Evolutionary conservation across 1,139 yeast genomes (phyloP), one percentile per base, ranked within the genome.

Genomic region (Entelexis sorbosivorans): DNA sequence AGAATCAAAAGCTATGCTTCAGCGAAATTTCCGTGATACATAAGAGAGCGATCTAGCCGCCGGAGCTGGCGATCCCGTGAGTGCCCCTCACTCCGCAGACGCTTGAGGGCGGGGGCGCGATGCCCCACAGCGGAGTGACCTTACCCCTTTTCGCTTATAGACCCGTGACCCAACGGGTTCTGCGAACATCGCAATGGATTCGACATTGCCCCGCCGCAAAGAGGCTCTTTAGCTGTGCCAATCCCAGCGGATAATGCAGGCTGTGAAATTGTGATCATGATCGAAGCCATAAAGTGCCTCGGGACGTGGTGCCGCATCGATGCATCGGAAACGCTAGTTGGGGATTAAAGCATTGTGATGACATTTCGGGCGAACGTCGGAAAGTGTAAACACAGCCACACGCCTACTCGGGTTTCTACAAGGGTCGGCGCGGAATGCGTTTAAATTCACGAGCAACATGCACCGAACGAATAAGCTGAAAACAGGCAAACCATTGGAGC

Each of bases 81-180:
- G 42, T 38, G 42, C 42, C 42, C 42, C 42, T 38, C 42, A 38
- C 42, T 9, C 13, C 40, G 40, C 40, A 36, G 28, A 26, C 26
- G 28, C 40, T 36, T n/a, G 28, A 22, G 19, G 40, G 40, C 16
- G 40, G 40, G 39, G 40, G 24, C 17, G 40, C 40, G 28, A 5
- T 38, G 20, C 42, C 42, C 42, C 42, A 38, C 42, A 38, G 13
- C 19, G 14, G 26, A 14, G 11, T 17, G 16, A 7, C 42, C 31
- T 38, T 24, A 7, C 42, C 42, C 31, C 3, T n/a, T 2, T 26
- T 38, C 42, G 42, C 42, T 38, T 38, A 38, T 5, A 10, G 4
- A 4, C 42, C n/a, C 31, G 20, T 38, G 42, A 38, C 20, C 14
- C 24, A 38, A 38, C 42, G 42, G 42, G 42, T n/a, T 38, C 20